phyloP scores from a whole-genome alignment of 2,329 filamentous ascomycete genomes.

The Cladophialophora immunda region DNA sequence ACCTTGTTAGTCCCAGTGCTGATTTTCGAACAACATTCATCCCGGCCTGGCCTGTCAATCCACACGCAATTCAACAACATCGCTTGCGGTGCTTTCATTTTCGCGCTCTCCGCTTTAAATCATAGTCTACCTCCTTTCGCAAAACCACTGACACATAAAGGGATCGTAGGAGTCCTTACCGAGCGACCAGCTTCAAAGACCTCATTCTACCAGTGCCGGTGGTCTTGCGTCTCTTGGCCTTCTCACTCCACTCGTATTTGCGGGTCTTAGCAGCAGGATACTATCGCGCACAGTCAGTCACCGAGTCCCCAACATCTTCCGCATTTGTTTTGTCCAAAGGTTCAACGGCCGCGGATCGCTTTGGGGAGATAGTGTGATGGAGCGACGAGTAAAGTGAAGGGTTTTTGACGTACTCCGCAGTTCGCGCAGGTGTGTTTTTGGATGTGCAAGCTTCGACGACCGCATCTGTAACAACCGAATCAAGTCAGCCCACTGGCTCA shows the following conservation, averaged over 20 bases:
- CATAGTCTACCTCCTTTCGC: neutral
- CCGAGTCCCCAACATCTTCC: neutral
- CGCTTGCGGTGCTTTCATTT: neutral
- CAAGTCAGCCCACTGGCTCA: neutral
- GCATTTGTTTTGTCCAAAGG: neutral
- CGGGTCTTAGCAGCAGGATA: slow-evolving; percentile 97
- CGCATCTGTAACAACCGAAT: slow-evolving; percentile 56
- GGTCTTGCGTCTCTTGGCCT: slow-evolving; percentile 99
- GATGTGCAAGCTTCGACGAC: slow-evolving; percentile 97
- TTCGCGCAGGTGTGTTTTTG: slow-evolving; percentile 98
- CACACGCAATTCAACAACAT: neutral
- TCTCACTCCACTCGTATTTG: slow-evolving; percentile 99
- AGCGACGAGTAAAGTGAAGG: neutral
- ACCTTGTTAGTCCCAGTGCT: slow-evolving; percentile 3
- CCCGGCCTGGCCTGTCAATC: neutral
- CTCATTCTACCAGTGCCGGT: slow-evolving; percentile 96
- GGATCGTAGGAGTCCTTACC: slow-evolving; percentile 48
- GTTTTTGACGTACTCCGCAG: slow-evolving; percentile 68
- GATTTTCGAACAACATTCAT: neutral
- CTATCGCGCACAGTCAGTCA: slow-evolving; percentile 30
- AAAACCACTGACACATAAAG: neutral
- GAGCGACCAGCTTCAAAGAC: slow-evolving; percentile 89
- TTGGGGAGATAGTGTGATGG: neutral
- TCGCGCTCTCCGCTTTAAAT: neutral
- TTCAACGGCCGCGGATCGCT: neutral